Evolutionary conservation across 2,329 filamentous ascomycete species (phyloP), one percentile per base, ranked within the genome.

Genomic region (Incumbomyces lentus): DNA sequence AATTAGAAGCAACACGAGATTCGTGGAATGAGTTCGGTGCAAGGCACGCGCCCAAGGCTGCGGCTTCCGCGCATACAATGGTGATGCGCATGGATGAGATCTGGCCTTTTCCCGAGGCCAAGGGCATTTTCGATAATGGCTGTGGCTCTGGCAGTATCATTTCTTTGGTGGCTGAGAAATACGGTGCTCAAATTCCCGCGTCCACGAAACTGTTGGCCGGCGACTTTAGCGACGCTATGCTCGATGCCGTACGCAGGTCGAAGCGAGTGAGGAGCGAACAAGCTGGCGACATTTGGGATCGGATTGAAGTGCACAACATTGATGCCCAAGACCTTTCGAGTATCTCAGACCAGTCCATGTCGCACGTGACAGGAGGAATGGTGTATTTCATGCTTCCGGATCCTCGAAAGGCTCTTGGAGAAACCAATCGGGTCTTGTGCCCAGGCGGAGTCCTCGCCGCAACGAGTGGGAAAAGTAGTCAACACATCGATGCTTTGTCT

Each of bases 291-390:
- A 34, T 36, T 8, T 45, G 42, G 42, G 33, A 37, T 6, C 13
- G 42, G 16, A 13, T 45, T 8, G 13, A 45, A 35, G 12, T 14
- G 13, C 29, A 19, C 4, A 36, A 45, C 14, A 12, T 45, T 14
- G 42, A 45, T 18, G 42, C 42, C 12, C 42, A 45, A n/a, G 42
- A 45, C 18, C 16, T 45, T 12, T 45, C 42, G n/a, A 18, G 13
- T 13, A 45, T 45, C 13, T 16, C 31, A 3, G 31, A 14, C 3
- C 17, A 30, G n/a, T 38, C 42, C 11, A 12, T 45, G 12, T 45
- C 42, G 13, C 42, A 45, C 19, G 14, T 45, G 14, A 37, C 33
- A 6, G 42, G 31, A 12, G 42, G 42, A 7, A 17, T 19, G 12
- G 4, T 45, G 14, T 45, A 36, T 34, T 45, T 45, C 31, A 13